phyloP scores from a whole-genome alignment of 495 filamentous ascomycete genomes.

The Neurospora pannonica region DNA sequence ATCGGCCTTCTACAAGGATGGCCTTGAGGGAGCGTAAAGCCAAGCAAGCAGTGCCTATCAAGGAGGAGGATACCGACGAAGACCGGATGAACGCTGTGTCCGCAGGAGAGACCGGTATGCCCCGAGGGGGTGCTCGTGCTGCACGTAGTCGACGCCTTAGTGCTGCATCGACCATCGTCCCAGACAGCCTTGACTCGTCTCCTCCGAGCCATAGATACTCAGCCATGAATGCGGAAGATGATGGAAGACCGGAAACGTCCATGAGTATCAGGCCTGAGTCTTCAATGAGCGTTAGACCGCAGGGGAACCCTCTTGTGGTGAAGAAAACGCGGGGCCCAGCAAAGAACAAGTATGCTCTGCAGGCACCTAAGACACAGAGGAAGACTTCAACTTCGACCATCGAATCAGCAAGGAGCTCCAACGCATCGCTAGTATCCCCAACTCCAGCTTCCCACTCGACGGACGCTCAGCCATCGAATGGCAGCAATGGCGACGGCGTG shows the following conservation, averaged over 20 bases:
- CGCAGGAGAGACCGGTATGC: not conserved
- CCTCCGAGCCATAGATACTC: not conserved
- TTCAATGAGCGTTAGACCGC: constrained; percentile 24
- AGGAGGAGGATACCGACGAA: constrained; percentile 45
- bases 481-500: constrained; percentile 31
- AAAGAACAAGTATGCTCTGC: constrained; percentile 9
- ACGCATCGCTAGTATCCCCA: not conserved
- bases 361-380: constrained; percentile 26
- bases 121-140: not conserved
- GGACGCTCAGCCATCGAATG: not conserved
- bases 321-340: constrained; percentile 38
- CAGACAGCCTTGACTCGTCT: constrained; percentile 12
- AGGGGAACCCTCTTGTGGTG: constrained; percentile 21
- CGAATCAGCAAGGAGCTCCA: not conserved
- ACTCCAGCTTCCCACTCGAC: not conserved
- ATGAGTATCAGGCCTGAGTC: constrained; percentile 30
- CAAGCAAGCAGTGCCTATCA: constrained; percentile 28
- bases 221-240: constrained; percentile 5
- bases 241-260: constrained; percentile 27
- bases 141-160: constrained; percentile 28
- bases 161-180: constrained; percentile 26
- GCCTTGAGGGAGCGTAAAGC: constrained; percentile 64
- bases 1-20: constrained; percentile 48
- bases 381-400: constrained; percentile 27
- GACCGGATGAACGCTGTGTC: constrained; percentile 33